Evolutionary conservation across 1,139 yeast genomes (phyloP), one percentile per base, ranked within the genome.

Genomic region (Candida sanyaensis): DNA sequence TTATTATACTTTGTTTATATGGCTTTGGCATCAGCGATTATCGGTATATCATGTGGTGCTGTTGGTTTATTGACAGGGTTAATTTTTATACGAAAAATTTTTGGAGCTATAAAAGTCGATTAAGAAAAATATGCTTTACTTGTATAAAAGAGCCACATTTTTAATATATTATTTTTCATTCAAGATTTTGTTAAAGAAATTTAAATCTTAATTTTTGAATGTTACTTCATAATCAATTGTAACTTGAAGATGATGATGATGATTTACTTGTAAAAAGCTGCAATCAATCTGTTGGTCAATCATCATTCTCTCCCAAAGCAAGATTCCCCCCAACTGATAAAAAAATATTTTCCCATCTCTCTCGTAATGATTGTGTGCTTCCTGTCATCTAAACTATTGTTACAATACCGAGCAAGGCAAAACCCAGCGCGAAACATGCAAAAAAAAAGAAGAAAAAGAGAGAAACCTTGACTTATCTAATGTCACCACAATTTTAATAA

Each of bases 41-140:
- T 88, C 49, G 88, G 92, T 1, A 69, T 86, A 33, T 83, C 88
- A 2, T 84, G 90, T 56, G 97, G 97, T 7, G 77, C 95, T 0
- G 73, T 89, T 30, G 91, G 92, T 4, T 78, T 87, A 45, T 63
- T 84, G 44, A 76, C 89, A 7, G 86, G 90, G 1, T 77, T 83
- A 43, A 49, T 77, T 4, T 86, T 86, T 62, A 80, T 86, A 31
- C 75, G 77, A 55, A 77, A 69, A 54, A 78, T 85, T 31, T 86
- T 83, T 60, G 73, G 79, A 17, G 80, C 84, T 4, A 70, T 78
- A 41, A 86, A 86, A 63, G 70, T 75, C 8, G 90, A 86, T 56
- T 85, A 61, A 11, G 13, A 2, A 36, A 12, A 26, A 37, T 26
- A 17, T 17, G 21, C 3, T 17, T 3, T 3, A 17, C 21, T 17